Percentiles rank a stretch among this genome's conserved stretches.
Evolutionary conservation across 805 yeast species (phyloP).

Genomic region (Brettanomyces sp.): DNA sequence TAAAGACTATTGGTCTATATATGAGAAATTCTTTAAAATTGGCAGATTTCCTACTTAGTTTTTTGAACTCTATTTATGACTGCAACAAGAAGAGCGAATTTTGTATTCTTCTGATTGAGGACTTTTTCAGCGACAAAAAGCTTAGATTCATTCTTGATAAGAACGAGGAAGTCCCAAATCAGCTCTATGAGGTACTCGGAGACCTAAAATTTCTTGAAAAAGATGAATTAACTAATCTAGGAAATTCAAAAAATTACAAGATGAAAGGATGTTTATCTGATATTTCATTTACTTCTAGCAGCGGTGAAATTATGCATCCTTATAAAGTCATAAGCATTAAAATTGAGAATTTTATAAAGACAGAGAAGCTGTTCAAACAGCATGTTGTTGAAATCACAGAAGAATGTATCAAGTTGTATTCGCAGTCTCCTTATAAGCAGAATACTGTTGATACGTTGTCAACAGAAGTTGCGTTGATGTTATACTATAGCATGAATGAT

Average conservation of each 20-base stretch:
- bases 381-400: slow-evolving; percentile 47
- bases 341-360: slow-evolving; percentile 18
- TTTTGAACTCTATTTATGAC: slow-evolving; percentile 16
- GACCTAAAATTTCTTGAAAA: slow-evolving; percentile 41
- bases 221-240: slow-evolving; percentile 30
- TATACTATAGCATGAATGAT: slow-evolving; percentile 37
- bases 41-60: slow-evolving; percentile 17
- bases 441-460: slow-evolving; percentile 67
- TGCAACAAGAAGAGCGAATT: slow-evolving; percentile 30
- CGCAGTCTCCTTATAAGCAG: slow-evolving; percentile 38
- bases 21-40: slow-evolving; percentile 23
- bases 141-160: slow-evolving; percentile 14
- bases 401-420: slow-evolving; percentile 42
- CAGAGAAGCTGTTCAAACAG: slow-evolving; percentile 28
- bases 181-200: slow-evolving; percentile 32
- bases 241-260: slow-evolving; percentile 18
- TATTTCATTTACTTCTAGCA: slow-evolving; percentile 11
- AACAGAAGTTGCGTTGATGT: slow-evolving; percentile 65
- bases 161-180: slow-evolving; percentile 10
- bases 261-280: slow-evolving; percentile 24
- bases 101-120: slow-evolving; percentile 31
- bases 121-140: slow-evolving; percentile 21
- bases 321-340: slow-evolving; percentile 11
- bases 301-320: background rate
- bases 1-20: slow-evolving; percentile 16